phyloP scores from a whole-genome alignment of 805 yeast species.

The Schwanniomyces occidentalis region DNA sequence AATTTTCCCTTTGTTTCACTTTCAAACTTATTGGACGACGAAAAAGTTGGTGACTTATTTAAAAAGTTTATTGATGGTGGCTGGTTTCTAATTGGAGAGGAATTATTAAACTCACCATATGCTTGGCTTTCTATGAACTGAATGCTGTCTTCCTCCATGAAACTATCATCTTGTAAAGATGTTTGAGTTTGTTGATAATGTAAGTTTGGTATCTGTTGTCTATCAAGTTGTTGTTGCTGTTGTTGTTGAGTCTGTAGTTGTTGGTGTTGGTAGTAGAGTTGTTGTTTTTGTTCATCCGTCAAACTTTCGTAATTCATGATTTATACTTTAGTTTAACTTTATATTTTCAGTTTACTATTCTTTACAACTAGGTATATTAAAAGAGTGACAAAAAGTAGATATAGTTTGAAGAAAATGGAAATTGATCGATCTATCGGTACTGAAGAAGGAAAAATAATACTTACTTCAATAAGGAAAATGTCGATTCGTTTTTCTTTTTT shows the following conservation, averaged over 20 bases:
- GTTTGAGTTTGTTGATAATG: slow-evolving; percentile 2
- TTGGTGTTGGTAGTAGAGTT: slow-evolving; percentile 25
- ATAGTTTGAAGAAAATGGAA: no score
- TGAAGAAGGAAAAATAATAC: no score
- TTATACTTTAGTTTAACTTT: no score
- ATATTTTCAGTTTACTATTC: no score
- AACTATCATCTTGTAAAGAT: slow-evolving; percentile 27
- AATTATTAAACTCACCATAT: no score
- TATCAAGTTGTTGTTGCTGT: slow-evolving; percentile 8
- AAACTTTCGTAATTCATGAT: slow-evolving; percentile 32
- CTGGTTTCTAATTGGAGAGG: slow-evolving; percentile 13
- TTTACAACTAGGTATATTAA: no score
- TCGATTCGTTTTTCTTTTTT: no score
- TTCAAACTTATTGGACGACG: slow-evolving; percentile 2
- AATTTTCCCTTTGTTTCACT: slow-evolving; percentile 22
- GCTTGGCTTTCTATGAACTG: slow-evolving; percentile 20
- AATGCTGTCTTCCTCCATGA: slow-evolving; percentile 42
- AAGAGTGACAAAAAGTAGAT: no score
- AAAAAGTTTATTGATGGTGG: slow-evolving; percentile 16
- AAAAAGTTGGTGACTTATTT: slow-evolving; percentile 25
- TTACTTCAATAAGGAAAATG: no score
- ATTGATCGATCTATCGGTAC: no score
- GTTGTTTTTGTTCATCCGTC: slow-evolving; percentile 32
- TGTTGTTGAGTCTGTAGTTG: slow-evolving; percentile 15
- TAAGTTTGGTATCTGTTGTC: slow-evolving; percentile 5